Evolutionary conservation across 2,329 filamentous ascomycete genomes (phyloP).

Genomic region (Nemania diffusa): DNA sequence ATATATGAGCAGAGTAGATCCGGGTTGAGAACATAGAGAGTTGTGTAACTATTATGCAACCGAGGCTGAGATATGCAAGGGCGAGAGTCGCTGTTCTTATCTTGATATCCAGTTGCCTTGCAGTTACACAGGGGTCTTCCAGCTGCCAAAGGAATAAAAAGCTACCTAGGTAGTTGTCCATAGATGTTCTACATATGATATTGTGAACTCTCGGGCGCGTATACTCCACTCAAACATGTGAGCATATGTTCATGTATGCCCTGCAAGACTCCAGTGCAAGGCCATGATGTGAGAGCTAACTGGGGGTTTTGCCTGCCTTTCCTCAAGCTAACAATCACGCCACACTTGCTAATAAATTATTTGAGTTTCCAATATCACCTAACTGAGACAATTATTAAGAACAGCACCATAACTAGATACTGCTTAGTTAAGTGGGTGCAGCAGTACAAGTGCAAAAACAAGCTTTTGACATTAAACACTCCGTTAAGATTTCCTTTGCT

Average conservation of each 20-base stretch:
- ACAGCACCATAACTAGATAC: too few relatives aligned
- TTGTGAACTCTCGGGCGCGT: not conserved
- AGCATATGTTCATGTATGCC: not conserved
- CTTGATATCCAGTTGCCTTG: not conserved
- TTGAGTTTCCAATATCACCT: too few relatives aligned
- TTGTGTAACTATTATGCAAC: not conserved
- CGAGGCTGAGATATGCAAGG: not conserved
- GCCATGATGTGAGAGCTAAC: too few relatives aligned
- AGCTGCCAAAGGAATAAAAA: not conserved
- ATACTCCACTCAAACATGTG: too few relatives aligned
- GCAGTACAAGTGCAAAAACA: not conserved
- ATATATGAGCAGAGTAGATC: not conserved
- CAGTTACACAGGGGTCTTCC: not conserved
- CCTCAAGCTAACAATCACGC: too few relatives aligned
- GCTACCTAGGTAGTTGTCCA: too few relatives aligned
- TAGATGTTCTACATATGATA: not conserved
- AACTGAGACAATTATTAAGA: too few relatives aligned
- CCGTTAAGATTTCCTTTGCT: not conserved
- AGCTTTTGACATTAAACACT: not conserved
- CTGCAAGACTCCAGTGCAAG: too few relatives aligned
- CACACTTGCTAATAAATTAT: too few relatives aligned
- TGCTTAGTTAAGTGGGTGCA: too few relatives aligned
- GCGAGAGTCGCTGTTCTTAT: not conserved
- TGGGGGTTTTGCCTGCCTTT: too few relatives aligned
- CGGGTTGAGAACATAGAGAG: not conserved